Evolutionary conservation across 148 eudicot species (phyloP), one percentile per base, ranked within the genome.

Genomic region (Spergularia marina): DNA sequence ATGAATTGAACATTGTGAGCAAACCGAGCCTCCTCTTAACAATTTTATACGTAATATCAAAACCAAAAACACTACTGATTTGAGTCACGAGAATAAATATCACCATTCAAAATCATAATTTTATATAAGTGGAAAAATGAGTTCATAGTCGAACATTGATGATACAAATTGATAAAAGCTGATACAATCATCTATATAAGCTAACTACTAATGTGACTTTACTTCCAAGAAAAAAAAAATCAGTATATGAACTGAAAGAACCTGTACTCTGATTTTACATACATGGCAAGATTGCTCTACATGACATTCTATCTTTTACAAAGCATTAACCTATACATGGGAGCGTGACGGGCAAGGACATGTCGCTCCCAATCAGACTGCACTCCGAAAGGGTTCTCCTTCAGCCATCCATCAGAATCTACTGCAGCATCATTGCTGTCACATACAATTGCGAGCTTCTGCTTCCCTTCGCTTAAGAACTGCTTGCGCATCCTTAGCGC

Each of bases 301-400:
- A 71, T 5, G 12, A 56, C 12, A 11, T 14, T 20, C 36, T 72
- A 65, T 59, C 41, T 58, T 82, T 90, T 90, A 53, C 53, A 72
- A 40, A 93, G 83, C 84, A 93, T 78, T 59, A 87, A 54, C 81
- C 98, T 86, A 82, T 85, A 91, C 98, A 93, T 91, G 57, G 92
- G 91, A 68, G 79, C 88, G 53, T 88, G 86, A 16, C 94, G 92
- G 40, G 84, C 88, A 80, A 91, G 73, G 73, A 89, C 98, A 82
- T 88, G 98, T 5, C 78, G 87, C 77, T 93, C 96, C 98, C 96
- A 93, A 80, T 93, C 98, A 52, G 98, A 89, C 65, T 60, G 84
- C 56, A 89, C 87, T 53, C 90, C 90, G 72, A 91, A 91, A 15
- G 98, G 98, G 84, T 89, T 93, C 73, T 89, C 92, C 71, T 75